These are phyloP conservation scores for Lathyrus tuberosus DNA, from an alignment of 306 rosid species.

Conservation along the genomic window DNA sequence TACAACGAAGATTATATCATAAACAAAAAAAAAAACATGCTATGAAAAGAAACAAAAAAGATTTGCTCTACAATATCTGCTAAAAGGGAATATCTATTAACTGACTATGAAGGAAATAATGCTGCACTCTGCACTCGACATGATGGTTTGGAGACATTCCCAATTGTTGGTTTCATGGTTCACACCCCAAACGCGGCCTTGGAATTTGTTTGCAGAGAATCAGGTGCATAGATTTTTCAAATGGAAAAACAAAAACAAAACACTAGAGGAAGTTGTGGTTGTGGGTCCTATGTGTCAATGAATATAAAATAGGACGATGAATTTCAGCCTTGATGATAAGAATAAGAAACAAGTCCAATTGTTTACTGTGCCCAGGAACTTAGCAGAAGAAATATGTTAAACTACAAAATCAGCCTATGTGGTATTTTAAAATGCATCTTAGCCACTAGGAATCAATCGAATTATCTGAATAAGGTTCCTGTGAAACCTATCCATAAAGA, in stretches of 20 bases:
- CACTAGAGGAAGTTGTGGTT: neutral
- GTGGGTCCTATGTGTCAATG: neutral
- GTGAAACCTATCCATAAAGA: neutral
- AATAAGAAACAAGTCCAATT: neutral
- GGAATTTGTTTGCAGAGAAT: neutral
- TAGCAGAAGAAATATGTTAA: neutral
- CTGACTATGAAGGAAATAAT: neutral
- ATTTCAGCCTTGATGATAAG: neutral
- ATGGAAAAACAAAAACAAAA: neutral
- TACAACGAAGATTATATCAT: conserved; percentile 2
- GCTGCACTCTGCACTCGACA: neutral
- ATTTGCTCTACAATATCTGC: neutral
- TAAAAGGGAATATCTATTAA: neutral
- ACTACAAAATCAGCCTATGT: neutral
- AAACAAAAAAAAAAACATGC: neutral
- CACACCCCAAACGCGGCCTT: neutral
- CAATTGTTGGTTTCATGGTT: neutral
- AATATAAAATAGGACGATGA: conserved; percentile 1
- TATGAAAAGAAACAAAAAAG: neutral
- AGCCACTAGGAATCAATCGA: conserved; percentile 1
- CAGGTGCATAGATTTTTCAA: neutral
- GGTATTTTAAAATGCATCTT: conserved; percentile 16
- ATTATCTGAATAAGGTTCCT: neutral
- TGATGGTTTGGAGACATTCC: neutral
- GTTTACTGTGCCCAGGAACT: neutral